Evolutionary conservation across 1,139 yeast genomes (phyloP), one percentile per base, ranked within the genome.

Genomic region (Scheffersomyces cryptocercus): DNA sequence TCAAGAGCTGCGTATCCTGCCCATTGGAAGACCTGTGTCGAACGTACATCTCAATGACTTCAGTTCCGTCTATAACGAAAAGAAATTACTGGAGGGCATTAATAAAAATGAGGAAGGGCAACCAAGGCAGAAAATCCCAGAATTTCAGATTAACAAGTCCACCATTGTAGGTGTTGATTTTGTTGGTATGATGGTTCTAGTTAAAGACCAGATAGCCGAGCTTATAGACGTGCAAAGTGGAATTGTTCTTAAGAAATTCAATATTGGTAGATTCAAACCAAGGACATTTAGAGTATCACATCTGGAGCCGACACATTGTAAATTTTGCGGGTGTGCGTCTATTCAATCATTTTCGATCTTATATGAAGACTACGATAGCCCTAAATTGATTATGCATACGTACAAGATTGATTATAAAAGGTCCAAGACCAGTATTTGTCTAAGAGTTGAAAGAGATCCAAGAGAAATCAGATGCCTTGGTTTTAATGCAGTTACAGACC

Each of bases 361-460:
- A 1, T 89, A 88, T 61, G 84, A 84, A 36, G 88, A 84, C 50
- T 63, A 65, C 20, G 84, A 79, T 44, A 69, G 76, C 0, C 76
- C 76, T 7, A 77, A 81, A 0, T 68, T 88, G 39, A 82, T 85
- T 6, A 70, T 87, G 62, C 96, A 88, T 55, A 84, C 95, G 0
- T 82, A 82, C 56, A 79, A 78, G 40, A 80, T 85, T 40, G 88
- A 84, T 47, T 59, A 56, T 29, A 86, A 85, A 56, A 74, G 85
- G 47, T 89, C 95, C 4, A 86, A 87, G 55, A 85, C 81, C 49
- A 84, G 81, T 54, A 89, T 89, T 38, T 89, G 97, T 64, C 67
- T 88, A 43, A 81, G 96, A 65, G 95, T 87, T 32, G 96, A 89
- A 64, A 84, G 97, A 76, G 96, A 89, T 65, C 89, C 93, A 1